Conservation (phyloP, 2,329 filamentous ascomycete genomes). For the Acephala macrosclerotiorum region DNA sequence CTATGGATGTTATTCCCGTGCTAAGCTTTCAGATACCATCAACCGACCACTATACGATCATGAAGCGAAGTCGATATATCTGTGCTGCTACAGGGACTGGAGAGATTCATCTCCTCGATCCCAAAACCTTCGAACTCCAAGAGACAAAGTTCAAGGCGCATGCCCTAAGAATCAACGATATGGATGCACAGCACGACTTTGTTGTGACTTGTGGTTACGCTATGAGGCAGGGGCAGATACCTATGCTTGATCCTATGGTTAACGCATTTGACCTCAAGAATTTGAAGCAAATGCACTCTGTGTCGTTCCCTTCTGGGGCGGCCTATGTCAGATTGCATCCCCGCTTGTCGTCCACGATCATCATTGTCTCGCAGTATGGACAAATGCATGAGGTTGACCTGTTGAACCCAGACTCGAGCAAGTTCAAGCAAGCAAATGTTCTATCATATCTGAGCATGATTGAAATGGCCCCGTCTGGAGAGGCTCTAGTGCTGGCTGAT, state of each 20-base stretch:
- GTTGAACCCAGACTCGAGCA: slow-evolving; percentile 76
- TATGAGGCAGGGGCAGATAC: slow-evolving; percentile 77
- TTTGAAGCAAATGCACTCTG: slow-evolving; percentile 84
- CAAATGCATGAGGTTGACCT: slow-evolving; percentile 97
- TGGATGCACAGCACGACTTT: slow-evolving; percentile 96
- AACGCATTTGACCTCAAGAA: slow-evolving; percentile 97
- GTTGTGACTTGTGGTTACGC: slow-evolving; percentile 96
- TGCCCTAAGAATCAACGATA: slow-evolving; percentile 87
- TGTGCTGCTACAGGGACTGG: slow-evolving; percentile 89
- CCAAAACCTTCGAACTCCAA: slow-evolving; percentile 76
- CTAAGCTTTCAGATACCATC: slow-evolving; percentile 66
- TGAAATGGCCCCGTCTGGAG: slow-evolving; percentile 75
- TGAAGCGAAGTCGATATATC: slow-evolving; percentile 90
- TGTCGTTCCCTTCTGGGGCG: slow-evolving; percentile 90
- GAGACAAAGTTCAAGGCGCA: slow-evolving; percentile 88
- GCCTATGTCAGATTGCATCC: slow-evolving; percentile 98
- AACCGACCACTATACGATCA: slow-evolving; percentile 83
- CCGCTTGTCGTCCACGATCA: slow-evolving; percentile 91
- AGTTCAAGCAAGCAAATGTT: slow-evolving; percentile 71
- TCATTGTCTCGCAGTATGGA: slow-evolving; percentile 89
- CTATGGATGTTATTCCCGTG: background rate
- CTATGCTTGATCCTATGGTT: slow-evolving; percentile 89
- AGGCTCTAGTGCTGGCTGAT: slow-evolving; percentile 73
- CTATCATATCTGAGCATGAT: slow-evolving; percentile 66
- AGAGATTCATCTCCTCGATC: slow-evolving; percentile 85